These are phyloP conservation scores for Blastobotrys buckinghamii DNA, from an alignment of 1,139 yeast genomes.

Conservation along the genomic window DNA sequence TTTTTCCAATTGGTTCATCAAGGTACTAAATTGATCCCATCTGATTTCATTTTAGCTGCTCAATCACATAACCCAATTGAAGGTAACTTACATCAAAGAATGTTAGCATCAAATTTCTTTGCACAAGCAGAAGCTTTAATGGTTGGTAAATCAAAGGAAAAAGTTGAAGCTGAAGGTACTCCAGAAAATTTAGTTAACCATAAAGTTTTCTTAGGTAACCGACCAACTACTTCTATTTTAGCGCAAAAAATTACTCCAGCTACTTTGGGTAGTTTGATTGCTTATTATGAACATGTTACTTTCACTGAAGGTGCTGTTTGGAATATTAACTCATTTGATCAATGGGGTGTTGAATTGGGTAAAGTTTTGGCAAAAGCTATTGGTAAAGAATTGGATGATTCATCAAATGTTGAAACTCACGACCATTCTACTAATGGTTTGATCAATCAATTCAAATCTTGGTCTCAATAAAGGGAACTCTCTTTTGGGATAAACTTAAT, in stretches of 20 bases:
- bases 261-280: conserved; percentile 89
- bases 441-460: conserved; percentile 88
- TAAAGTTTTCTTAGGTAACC: conserved; percentile 94
- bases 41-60: conserved; percentile 95
- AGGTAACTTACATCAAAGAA: conserved; percentile 86
- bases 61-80: conserved; percentile 97
- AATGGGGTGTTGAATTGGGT: conserved; percentile 99
- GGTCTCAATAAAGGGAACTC: conserved; percentile 44
- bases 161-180: conserved; percentile 88
- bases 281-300: conserved; percentile 94
- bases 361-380: conserved; percentile 95
- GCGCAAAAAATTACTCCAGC: conserved; percentile 97
- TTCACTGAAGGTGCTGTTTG: conserved; percentile 98
- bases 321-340: conserved; percentile 99
- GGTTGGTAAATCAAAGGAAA: conserved; percentile 86
- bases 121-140: conserved; percentile 98
- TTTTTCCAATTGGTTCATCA: conserved; percentile 99
- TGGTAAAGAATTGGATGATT: conserved; percentile 74
- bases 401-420: conserved; percentile 54
- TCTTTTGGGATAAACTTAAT: not conserved
- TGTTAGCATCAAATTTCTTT: conserved; percentile 97
- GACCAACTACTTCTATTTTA: conserved; percentile 96
- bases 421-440: conserved; percentile 88
- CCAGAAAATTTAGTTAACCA: conserved; percentile 80
- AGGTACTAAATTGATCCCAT: conserved; percentile 95